Percentiles rank a stretch among this genome's conserved stretches.
phyloP scores from a whole-genome alignment of 1,284 basidiomycete species.

The Nidula niveotomentosa region DNA sequence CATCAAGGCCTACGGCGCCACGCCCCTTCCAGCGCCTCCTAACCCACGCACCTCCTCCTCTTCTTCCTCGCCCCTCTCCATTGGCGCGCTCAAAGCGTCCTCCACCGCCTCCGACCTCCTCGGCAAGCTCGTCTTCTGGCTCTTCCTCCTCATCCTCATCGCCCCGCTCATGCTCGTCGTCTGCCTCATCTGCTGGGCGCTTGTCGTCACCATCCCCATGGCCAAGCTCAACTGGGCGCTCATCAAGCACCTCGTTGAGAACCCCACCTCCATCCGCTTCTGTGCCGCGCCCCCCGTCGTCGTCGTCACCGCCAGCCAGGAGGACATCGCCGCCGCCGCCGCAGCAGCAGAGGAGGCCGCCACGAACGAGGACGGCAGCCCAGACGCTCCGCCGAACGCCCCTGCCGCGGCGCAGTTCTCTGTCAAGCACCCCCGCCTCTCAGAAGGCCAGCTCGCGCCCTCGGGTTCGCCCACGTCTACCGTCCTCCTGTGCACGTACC shows the following conservation, averaged over 20 bases:
- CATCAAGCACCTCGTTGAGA: conserved; percentile 79
- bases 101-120: conserved; percentile 46
- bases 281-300: conserved; percentile 76
- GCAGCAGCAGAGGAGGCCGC: conserved; percentile 16
- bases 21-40: conserved; percentile 29
- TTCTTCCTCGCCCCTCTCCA: conserved; percentile 31
- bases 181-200: conserved; percentile 89
- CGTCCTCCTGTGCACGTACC: conserved; percentile 94
- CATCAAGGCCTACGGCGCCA: conserved; percentile 68
- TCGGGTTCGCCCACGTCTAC: conserved; percentile 75
- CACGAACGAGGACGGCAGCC: conserved; percentile 15
- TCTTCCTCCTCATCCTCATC: conserved; percentile 73
- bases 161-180: conserved; percentile 88
- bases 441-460: conserved; percentile 75
- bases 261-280: conserved; percentile 90
- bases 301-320: conserved; percentile 30
- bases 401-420: conserved; percentile 40
- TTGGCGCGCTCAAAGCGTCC: conserved; percentile 29
- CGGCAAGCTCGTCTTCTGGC: conserved; percentile 82
- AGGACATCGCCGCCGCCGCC: conserved; percentile 5
- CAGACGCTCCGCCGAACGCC: conserved; percentile 18
- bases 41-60: conserved; percentile 6
- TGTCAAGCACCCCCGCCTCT: conserved; percentile 49
- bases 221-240: conserved; percentile 96
- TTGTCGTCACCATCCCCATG: conserved; percentile 97